A percentile compares a stretch with the other conserved stretches of the same genome.
These are phyloP conservation scores for Daedalea quercina DNA, from an alignment of 768 basidiomycete species.

Conservation along the genomic window DNA sequence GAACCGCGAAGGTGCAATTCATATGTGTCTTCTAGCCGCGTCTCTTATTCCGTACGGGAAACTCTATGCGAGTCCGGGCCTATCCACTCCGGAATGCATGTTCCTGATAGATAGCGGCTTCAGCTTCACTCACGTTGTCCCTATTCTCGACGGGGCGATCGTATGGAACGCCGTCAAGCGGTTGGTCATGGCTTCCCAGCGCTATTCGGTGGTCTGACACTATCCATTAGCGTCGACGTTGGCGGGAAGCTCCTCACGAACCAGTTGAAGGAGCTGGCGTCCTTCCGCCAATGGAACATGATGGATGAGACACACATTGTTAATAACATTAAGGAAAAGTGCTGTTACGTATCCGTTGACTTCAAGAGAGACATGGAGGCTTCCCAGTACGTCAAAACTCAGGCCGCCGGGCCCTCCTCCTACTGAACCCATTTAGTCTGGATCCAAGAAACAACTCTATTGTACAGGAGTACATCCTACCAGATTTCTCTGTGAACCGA, in stretches of 20 bases:
- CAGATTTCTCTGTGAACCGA: slow-evolving; percentile 71
- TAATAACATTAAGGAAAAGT: slow-evolving; percentile 86
- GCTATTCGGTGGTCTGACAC: slow-evolving; percentile 1
- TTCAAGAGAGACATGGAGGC: slow-evolving; percentile 70
- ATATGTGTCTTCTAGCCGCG: slow-evolving; percentile 47
- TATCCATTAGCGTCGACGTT: slow-evolving; percentile 71
- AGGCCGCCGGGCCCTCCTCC: slow-evolving; percentile 5
- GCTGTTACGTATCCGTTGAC: slow-evolving; percentile 77
- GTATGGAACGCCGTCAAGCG: slow-evolving; percentile 80
- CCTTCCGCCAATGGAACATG: slow-evolving; percentile 97
- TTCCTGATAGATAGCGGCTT: slow-evolving; percentile 88
- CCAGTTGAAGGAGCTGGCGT: slow-evolving; percentile 88
- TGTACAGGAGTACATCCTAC: slow-evolving; percentile 85
- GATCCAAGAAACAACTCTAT: slow-evolving; percentile 58
- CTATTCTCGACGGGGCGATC: slow-evolving; percentile 67
- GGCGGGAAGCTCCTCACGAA: slow-evolving; percentile 96
- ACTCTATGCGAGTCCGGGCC: slow-evolving; percentile 48
- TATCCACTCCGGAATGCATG: slow-evolving; percentile 66
- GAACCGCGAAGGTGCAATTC: slow-evolving; percentile 9
- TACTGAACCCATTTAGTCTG: slow-evolving; percentile 29
- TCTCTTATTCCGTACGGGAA: slow-evolving; percentile 69
- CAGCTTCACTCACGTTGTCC: slow-evolving; percentile 90
- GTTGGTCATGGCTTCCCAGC: slow-evolving; percentile 29
- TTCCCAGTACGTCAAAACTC: slow-evolving; percentile 55
- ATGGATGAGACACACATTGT: slow-evolving; percentile 95